A percentile compares a stretch with the other conserved stretches of the same genome.
Conservation (phyloP, 2,329 filamentous ascomycete species). For the Bipolaris zeicola region DNA sequence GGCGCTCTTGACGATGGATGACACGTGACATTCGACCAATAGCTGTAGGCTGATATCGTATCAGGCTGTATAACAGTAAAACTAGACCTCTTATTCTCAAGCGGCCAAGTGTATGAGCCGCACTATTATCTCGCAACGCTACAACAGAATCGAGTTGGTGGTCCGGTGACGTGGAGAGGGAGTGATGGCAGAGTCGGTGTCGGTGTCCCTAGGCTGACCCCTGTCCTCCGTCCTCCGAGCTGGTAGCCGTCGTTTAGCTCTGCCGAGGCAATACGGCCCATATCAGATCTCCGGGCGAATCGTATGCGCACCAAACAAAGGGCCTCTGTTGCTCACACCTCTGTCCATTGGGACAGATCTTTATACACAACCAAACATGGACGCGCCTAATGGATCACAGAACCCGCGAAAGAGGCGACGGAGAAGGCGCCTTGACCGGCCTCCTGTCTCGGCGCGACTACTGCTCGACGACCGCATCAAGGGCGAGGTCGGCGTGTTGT, state of each 20-base stretch:
- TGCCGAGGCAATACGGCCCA: constrained; percentile 32
- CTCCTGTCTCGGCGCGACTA: constrained; percentile 77
- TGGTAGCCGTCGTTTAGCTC: constrained; percentile 7
- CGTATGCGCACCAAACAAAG: constrained; percentile 23
- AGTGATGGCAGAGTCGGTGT: neutral
- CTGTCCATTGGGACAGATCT: constrained; percentile 18
- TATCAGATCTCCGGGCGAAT: constrained; percentile 4
- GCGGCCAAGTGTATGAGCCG: neutral
- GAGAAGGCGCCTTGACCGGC: constrained; percentile 65
- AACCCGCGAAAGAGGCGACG: constrained; percentile 58
- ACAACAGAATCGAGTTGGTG: neutral
- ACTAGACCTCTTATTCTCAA: too few relatives aligned
- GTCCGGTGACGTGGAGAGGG: constrained; percentile 1
- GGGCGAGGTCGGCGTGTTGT: constrained; percentile 83
- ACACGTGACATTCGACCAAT: neutral
- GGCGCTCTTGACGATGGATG: neutral
- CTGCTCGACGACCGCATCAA: constrained; percentile 84
- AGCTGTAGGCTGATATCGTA: neutral
- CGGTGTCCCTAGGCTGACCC: constrained; percentile 1
- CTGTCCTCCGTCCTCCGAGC: constrained; percentile 6
- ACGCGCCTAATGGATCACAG: constrained; percentile 36
- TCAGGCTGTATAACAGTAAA: neutral
- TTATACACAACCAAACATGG: constrained; percentile 27
- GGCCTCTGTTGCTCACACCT: constrained; percentile 14
- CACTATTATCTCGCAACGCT: neutral